phyloP scores from a whole-genome alignment of 331 rosid species.

The Arachis monticola region DNA sequence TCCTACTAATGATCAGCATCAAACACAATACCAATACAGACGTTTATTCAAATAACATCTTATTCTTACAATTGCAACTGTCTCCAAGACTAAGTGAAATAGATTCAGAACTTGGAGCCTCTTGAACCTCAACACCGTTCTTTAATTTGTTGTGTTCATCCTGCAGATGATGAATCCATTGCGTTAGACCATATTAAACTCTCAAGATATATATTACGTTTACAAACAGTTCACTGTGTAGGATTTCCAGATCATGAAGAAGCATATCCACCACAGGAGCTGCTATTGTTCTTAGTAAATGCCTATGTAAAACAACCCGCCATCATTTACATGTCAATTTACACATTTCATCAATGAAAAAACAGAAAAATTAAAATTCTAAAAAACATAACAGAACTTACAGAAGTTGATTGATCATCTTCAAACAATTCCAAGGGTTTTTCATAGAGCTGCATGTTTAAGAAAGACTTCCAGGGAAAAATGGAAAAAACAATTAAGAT shows the following conservation, averaged over 20 bases:
- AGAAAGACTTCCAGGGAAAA: slow-evolving; percentile 75
- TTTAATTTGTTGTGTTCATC: slow-evolving; percentile 83
- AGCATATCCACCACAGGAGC: slow-evolving; percentile 72
- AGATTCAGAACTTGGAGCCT: slow-evolving; percentile 60
- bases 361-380: too few relatives aligned
- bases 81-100: slow-evolving; percentile 68
- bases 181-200: slow-evolving; percentile 7
- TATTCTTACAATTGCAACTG: slow-evolving; percentile 69
- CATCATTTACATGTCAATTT: too few relatives aligned
- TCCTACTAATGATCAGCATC: too few relatives aligned
- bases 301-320: slow-evolving; percentile 43
- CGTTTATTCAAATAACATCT: too few relatives aligned
- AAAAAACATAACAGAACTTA: too few relatives aligned
- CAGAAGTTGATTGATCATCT: too few relatives aligned
- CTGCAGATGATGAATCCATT: slow-evolving; percentile 49
- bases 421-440: slow-evolving; percentile 54
- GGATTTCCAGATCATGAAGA: slow-evolving; percentile 70
- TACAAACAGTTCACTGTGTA: slow-evolving; percentile 13
- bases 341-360: too few relatives aligned
- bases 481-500: slow-evolving; percentile 22
- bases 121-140: slow-evolving; percentile 79
- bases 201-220: too few relatives aligned
- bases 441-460: slow-evolving; percentile 91
- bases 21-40: too few relatives aligned
- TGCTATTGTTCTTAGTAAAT: slow-evolving; percentile 87